Percentiles rank a stretch among this genome's conserved stretches.
These are phyloP conservation scores for Pythium dissotocum DNA, from an alignment of 352 stramenopile species.

Conservation along the genomic window DNA sequence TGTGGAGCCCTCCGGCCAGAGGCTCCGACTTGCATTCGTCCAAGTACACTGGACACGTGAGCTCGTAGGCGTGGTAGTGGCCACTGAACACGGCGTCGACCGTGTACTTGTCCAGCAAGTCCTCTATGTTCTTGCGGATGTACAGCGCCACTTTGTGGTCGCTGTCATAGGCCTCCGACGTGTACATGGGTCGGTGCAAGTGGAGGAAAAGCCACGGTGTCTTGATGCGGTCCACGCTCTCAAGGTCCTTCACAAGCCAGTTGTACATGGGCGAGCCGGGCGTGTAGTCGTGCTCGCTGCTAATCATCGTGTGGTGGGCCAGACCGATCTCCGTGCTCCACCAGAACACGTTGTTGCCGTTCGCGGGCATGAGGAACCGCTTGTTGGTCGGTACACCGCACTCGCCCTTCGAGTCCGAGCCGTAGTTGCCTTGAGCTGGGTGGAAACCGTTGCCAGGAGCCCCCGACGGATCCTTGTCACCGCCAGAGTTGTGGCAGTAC, in stretches of 20 bases:
- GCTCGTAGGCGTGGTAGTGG: conserved; percentile 35
- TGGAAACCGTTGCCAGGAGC: conserved; percentile 25
- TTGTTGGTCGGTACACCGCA: conserved; percentile 63
- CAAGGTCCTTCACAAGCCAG: conserved; percentile 33
- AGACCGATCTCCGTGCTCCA: conserved; percentile 31
- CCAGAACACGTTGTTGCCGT: conserved; percentile 33
- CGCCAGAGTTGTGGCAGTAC: conserved; percentile 22
- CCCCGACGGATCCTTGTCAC: conserved; percentile 24
- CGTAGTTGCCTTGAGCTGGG: conserved; percentile 24
- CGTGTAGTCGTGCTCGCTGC: conserved; percentile 33
- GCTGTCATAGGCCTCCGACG: conserved; percentile 16
- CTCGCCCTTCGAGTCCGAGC: conserved; percentile 45
- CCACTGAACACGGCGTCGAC: conserved; percentile 33
- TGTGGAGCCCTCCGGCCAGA: conserved; percentile 7
- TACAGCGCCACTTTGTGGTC: conserved; percentile 17
- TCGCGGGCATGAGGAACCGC: conserved; percentile 50
- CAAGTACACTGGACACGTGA: conserved; percentile 28
- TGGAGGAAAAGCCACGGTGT: conserved; percentile 31
- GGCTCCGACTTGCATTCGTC: conserved; percentile 11
- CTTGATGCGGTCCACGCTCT: conserved; percentile 22
- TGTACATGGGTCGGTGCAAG: conserved; percentile 36
- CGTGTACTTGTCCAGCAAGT: conserved; percentile 26
- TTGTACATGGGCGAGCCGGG: conserved; percentile 23
- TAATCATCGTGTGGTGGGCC: conserved; percentile 28
- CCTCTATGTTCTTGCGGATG: conserved; percentile 27